Conservation (phyloP, 371 early-diverging fungal species). For the Mucor ambiguus region DNA sequence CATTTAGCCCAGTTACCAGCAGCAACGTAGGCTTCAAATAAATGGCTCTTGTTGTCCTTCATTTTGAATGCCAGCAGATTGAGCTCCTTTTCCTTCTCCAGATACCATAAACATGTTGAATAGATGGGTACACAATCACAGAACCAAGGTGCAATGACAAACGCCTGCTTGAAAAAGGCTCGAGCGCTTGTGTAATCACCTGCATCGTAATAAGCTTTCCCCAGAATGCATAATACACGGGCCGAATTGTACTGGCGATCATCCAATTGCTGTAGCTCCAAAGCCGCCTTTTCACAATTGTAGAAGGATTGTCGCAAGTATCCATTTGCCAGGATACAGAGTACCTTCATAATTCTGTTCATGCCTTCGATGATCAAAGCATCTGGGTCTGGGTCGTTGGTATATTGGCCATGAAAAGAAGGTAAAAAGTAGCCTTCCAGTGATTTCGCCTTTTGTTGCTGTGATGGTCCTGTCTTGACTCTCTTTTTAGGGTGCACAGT, state of each 20-base stretch:
- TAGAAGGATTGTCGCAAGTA: constrained; percentile 39
- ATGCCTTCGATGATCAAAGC: constrained; percentile 29
- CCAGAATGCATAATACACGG: constrained; percentile 35
- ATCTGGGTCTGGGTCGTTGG: constrained; percentile 1
- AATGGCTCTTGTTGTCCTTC: constrained; percentile 38
- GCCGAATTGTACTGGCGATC: constrained; percentile 47
- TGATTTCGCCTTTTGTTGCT: neutral
- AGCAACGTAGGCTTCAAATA: constrained; percentile 44
- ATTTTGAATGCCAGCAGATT: constrained; percentile 45
- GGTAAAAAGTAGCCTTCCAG: constrained; percentile 3
- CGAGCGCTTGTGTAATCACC: constrained; percentile 37
- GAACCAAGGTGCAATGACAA: constrained; percentile 45
- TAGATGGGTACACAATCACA: constrained; percentile 44
- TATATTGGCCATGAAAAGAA: neutral
- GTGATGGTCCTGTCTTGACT: neutral
- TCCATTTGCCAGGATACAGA: constrained; percentile 36
- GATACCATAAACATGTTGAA: constrained; percentile 48
- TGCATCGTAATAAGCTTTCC: constrained; percentile 44
- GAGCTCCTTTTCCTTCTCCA: constrained; percentile 40
- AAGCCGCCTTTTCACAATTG: constrained; percentile 28
- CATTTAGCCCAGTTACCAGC: constrained; percentile 49
- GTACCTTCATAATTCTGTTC: constrained; percentile 33
- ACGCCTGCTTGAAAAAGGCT: constrained; percentile 40
- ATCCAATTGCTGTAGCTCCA: constrained; percentile 40
- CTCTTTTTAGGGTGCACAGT: neutral